A percentile compares a stretch with the other conserved stretches of the same genome.
phyloP scores from a whole-genome alignment of 441 rosid species.

The Kokia cookei region DNA sequence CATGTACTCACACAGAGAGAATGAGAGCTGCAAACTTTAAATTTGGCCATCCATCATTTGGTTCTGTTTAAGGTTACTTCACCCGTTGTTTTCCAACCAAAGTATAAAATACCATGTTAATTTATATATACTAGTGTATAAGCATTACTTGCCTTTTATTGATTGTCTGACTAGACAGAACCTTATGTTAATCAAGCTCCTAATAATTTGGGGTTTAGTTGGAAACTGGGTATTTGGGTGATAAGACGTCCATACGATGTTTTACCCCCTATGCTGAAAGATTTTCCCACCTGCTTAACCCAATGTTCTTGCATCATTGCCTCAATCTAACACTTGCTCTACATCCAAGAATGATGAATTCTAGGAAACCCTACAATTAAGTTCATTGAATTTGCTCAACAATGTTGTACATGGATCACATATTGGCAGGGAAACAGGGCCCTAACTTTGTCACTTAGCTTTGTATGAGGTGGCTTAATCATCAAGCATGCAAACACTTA shows the following conservation, averaged over 20 bases:
- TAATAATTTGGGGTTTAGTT: background rate
- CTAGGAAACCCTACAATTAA: background rate
- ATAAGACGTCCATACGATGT: background rate
- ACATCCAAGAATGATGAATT: background rate
- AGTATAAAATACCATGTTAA: background rate
- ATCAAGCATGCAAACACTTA: background rate
- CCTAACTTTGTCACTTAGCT: background rate
- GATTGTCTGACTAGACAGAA: background rate
- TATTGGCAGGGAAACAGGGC: background rate
- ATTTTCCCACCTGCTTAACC: background rate
- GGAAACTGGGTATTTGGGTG: background rate
- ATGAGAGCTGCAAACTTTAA: background rate
- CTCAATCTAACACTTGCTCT: background rate
- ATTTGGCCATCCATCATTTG: background rate
- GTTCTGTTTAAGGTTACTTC: background rate
- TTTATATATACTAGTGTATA: no score
- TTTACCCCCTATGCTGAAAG: background rate
- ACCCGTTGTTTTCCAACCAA: background rate
- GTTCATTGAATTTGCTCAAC: slow-evolving; percentile 1
- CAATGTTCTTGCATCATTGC: background rate
- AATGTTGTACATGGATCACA: background rate
- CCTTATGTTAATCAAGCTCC: background rate
- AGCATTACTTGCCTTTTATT: background rate
- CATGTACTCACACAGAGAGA: background rate
- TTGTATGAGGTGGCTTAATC: background rate